Conservation (phyloP, 176 grass and related monocot genomes). For the Phragmites australis region DNA sequence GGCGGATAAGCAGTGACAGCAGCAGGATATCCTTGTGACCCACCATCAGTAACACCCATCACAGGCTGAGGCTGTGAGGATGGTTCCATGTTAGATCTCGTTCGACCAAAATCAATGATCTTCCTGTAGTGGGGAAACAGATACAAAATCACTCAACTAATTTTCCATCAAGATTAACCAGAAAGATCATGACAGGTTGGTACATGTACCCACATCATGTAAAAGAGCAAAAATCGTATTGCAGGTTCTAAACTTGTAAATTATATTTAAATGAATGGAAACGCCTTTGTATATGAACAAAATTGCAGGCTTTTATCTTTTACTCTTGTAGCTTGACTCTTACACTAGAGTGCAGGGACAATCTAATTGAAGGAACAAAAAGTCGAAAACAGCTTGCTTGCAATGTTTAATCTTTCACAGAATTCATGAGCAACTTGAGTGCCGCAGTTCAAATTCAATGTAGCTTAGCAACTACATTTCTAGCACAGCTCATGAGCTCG, state of each 20-base stretch:
- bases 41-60: slow-evolving; percentile 52
- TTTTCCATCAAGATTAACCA: not conserved
- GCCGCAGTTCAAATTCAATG: too few relatives aligned
- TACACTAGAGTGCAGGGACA: not conserved
- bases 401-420: not conserved
- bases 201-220: not conserved
- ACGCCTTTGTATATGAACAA: not conserved
- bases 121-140: not conserved
- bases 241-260: not conserved
- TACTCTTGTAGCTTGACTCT: not conserved
- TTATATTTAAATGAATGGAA: slow-evolving; percentile 4
- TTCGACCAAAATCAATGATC: slow-evolving; percentile 24
- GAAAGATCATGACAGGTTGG: slow-evolving; percentile 12
- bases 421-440: not conserved
- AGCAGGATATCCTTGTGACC: slow-evolving; percentile 56
- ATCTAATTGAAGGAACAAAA: slow-evolving; percentile 1
- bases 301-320: not conserved
- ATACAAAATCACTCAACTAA: slow-evolving; percentile 19
- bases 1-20: slow-evolving; percentile 24
- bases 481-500: not conserved
- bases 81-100: slow-evolving; percentile 50
- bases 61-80: slow-evolving; percentile 57
- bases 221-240: not conserved
- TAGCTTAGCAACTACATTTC: too few relatives aligned
- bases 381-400: not conserved